Evolutionary conservation across 225 moss, liverwort and hornwort genomes (phyloP).

Genomic region (Physcomitrellopsis africana): DNA sequence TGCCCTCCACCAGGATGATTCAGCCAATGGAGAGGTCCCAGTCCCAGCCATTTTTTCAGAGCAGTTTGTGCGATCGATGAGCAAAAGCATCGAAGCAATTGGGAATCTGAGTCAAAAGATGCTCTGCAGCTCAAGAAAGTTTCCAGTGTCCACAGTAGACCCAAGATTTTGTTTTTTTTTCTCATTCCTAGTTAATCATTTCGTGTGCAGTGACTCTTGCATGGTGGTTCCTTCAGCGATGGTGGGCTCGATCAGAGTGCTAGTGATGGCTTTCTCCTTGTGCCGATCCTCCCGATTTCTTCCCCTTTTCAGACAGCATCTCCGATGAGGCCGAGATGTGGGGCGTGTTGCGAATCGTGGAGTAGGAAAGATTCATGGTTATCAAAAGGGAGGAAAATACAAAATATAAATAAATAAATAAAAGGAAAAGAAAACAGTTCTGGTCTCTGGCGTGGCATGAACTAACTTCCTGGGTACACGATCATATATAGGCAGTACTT

Average conservation of each 20-base stretch:
- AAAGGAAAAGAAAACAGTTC: not conserved
- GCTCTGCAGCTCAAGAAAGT: constrained; percentile 11
- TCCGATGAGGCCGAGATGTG: not conserved
- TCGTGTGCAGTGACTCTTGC: not conserved
- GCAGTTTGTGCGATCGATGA: not conserved
- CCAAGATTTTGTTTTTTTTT: not conserved
- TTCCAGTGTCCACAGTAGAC: not conserved
- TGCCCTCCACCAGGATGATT: constrained; percentile 13
- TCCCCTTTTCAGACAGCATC: not conserved
- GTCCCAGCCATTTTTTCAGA: not conserved
- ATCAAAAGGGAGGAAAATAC: not conserved
- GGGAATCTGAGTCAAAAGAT: not conserved
- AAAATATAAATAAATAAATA: not conserved
- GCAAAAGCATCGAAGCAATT: not conserved
- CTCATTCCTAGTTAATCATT: not conserved
- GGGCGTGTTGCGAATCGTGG: too few relatives aligned
- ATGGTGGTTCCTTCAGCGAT: too few relatives aligned
- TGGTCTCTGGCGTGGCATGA: too few relatives aligned
- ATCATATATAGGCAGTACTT: too few relatives aligned
- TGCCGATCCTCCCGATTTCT: not conserved
- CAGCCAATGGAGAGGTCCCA: constrained; percentile 26
- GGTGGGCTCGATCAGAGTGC: too few relatives aligned
- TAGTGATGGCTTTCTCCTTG: too few relatives aligned
- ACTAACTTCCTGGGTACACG: too few relatives aligned
- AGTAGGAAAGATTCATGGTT: not conserved